Evolutionary conservation across 2,329 filamentous ascomycete species (phyloP).

Genomic region (Cyclaneusma minus): DNA sequence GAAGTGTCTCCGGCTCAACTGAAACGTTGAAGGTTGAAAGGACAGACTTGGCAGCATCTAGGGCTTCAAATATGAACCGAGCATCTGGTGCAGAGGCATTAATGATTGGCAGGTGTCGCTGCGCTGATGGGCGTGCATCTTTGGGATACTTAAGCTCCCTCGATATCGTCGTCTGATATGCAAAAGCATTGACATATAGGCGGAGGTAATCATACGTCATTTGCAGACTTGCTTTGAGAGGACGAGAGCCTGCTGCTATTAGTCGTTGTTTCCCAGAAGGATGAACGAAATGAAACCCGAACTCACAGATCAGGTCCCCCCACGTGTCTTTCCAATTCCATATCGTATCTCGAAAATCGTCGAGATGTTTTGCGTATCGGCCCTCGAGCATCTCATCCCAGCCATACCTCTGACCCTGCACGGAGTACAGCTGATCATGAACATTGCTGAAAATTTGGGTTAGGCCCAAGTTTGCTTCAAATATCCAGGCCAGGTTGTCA

Average conservation of each 20-base stretch:
- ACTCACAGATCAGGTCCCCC: constrained; percentile 47
- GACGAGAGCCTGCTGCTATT: constrained; percentile 34
- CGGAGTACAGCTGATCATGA: constrained; percentile 59
- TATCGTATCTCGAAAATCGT: constrained; percentile 55
- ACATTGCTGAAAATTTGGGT: constrained; percentile 61
- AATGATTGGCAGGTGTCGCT: too few relatives aligned
- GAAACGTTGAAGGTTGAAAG: constrained; percentile 42
- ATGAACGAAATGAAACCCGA: background rate
- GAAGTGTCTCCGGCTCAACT: constrained; percentile 39
- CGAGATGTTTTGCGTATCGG: constrained; percentile 61
- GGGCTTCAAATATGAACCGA: constrained; percentile 49
- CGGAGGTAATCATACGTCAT: constrained; percentile 60
- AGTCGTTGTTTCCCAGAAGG: constrained; percentile 1
- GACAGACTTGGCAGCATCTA: constrained; percentile 47
- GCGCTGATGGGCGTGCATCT: too few relatives aligned
- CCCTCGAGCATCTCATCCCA: constrained; percentile 56
- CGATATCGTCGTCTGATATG: constrained; percentile 54
- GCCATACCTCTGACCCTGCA: constrained; percentile 50
- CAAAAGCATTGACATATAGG: constrained; percentile 61
- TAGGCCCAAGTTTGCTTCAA: constrained; percentile 55
- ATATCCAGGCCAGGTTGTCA: constrained; percentile 52
- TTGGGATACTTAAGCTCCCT: constrained; percentile 20
- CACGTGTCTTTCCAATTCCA: constrained; percentile 57
- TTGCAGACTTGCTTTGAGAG: constrained; percentile 50
- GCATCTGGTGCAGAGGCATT: constrained; percentile 39